Evolutionary conservation across 2,329 filamentous ascomycete species (phyloP), one percentile per base, ranked within the genome.

Genomic region (Chrysoporthe cubensis): DNA sequence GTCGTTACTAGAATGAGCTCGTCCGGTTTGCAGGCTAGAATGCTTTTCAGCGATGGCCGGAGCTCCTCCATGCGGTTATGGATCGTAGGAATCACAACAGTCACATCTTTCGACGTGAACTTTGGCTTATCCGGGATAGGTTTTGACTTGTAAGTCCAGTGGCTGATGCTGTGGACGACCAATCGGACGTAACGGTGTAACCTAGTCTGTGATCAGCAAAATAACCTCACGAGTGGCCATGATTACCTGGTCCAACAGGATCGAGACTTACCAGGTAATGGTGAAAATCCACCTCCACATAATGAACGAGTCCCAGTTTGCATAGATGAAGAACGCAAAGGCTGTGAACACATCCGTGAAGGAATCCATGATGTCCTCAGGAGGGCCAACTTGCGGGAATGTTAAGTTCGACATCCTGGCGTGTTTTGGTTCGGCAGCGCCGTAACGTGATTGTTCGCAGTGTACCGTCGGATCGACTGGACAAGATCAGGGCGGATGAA

Each of bases 51-150:
- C 21, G 94, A 97, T 69, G 91, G 88, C 64, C 90, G 89, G 70
- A 98, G 84, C 76, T 96, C 93, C 74, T 94, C 90, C 69, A 95
- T 93, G 70, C 89, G 90, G 69, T 94, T 93, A 76, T 96, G 93
- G 71, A 98, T 94, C 13, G 94, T 96, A 8, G 95, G 95, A 70
- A 97, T 92, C 74, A 98, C 92, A 71, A 97, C 93, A 6, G 95
- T 97, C 74, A 97, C 94, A 86, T 98, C 93, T 73, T 92, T 82
- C 44, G 89, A 87, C 40, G 89, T 93, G 77, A 94, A 90, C 57
- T 85, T 89, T n/a, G 95, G 93, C 71, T 93, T 91, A 68, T 88
- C 87, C 52, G 93, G 91, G 65, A 95, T 91, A 54, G 91, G 91
- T 70, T 94, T 92, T 37, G 94, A 94, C 79, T 89, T 91, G 82